Conservation (phyloP, 768 basidiomycete genomes). For the Lentinula raphanica region DNA sequence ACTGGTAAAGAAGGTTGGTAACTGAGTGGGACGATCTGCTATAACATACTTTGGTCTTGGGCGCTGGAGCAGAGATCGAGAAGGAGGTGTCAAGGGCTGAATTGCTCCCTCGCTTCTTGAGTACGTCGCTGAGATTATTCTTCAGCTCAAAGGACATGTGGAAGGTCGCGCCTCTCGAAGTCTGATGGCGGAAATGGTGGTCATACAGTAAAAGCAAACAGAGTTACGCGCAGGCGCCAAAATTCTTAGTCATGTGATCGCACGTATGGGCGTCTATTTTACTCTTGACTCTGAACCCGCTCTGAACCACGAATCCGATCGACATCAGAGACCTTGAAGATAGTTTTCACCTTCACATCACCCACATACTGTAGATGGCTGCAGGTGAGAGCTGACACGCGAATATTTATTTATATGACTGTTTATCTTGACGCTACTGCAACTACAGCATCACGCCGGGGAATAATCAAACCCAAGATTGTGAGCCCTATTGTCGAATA, state of each 20-base stretch:
- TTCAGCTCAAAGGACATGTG: conserved; percentile 15
- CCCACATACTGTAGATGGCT: conserved; percentile 4
- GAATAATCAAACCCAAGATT: conserved; percentile 34
- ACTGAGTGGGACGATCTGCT: conserved; percentile 16
- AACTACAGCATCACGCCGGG: conserved; percentile 27
- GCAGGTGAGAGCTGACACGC: conserved; percentile 8
- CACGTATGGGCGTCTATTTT: background rate
- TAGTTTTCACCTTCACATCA: background rate
- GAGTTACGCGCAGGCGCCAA: background rate
- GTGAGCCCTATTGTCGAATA: conserved; percentile 30
- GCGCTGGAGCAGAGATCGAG: background rate
- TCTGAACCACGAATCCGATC: too few relatives aligned
- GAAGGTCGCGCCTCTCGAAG: background rate
- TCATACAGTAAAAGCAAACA: too few relatives aligned
- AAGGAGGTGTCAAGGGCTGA: conserved; percentile 1
- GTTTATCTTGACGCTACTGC: background rate
- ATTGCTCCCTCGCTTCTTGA: conserved; percentile 18
- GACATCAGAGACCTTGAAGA: too few relatives aligned
- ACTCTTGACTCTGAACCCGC: too few relatives aligned
- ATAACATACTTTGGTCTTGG: conserved; percentile 17
- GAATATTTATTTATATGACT: too few relatives aligned
- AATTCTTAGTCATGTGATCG: background rate
- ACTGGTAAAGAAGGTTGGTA: conserved; percentile 14
- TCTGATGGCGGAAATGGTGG: too few relatives aligned
- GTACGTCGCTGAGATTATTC: conserved; percentile 38